Evolutionary conservation across 306 rosid genomes (phyloP).

Genomic region (Malus sieversii): DNA sequence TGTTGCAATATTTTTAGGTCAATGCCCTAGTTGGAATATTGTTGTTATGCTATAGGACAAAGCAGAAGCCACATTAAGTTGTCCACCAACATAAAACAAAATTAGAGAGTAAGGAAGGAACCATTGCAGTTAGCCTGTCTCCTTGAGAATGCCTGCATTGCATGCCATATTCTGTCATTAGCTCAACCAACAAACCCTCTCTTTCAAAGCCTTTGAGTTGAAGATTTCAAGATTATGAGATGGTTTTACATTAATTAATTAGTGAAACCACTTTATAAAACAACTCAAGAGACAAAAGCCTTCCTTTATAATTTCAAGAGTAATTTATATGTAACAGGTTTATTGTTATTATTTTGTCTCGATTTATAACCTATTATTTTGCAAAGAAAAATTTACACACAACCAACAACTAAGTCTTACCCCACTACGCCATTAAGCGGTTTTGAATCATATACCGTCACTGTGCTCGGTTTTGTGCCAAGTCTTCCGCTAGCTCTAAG

Average conservation of each 20-base stretch:
- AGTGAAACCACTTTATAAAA: neutral
- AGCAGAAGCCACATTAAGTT: neutral
- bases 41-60: neutral
- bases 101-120: neutral
- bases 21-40: neutral
- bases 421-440: no score
- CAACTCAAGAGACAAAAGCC: neutral
- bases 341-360: no score
- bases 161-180: conserved; percentile 8
- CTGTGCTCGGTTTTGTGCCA: no score
- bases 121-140: neutral
- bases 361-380: no score
- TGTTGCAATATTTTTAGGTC: neutral
- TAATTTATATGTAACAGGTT: no score
- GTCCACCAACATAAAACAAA: neutral
- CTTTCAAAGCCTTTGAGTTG: neutral
- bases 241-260: neutral
- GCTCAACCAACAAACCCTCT: conserved; percentile 10
- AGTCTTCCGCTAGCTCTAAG: no score
- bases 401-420: no score
- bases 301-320: neutral
- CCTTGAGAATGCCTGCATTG: neutral
- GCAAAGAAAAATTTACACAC: no score
- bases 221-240: neutral
- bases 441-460: no score